Evolutionary conservation across 345 rosid genomes (phyloP), one percentile per base, ranked within the genome.

Genomic region (Pistacia atlantica): DNA sequence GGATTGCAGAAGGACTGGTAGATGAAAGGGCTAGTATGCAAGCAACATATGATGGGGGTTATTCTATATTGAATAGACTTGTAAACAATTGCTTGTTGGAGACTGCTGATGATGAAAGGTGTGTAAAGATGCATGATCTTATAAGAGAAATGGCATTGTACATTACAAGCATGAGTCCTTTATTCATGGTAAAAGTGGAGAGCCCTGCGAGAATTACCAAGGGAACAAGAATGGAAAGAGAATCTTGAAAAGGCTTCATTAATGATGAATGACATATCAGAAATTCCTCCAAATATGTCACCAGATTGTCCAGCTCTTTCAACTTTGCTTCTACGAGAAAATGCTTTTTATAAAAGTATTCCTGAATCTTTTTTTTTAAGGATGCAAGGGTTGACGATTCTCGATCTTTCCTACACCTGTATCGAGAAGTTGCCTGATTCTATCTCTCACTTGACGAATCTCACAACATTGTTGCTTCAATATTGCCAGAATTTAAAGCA

Each of bases 131-230:
- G 81, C 81, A 81, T 75, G 80, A 65, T 2, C 6, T 83, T 64
- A 37, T 77, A 2, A 79, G 80, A 66, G 82, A 78, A 67, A 70
- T 86, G 84, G 80, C 83, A 10, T 7, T 79, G 42, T 11, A 22
- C 37, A 75, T 72, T 0, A 70, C 58, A n/a, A 38, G 13, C 2
- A 58, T 8, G 2, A 73, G 33, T 3, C 71, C 65, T 28, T 74
- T 45, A 28, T 67, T 67, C 61, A 46, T 80, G 65, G 73, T 75
- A 4, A 56, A 68, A 49, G 67, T 46, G 49, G 63, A 1, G 2
- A 60, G 31, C n/a, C n/a, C n/a, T 78, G 65, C 56, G 10, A 52
- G 60, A 75, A n/a, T 16, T 72, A 6, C 72, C 72, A 0, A 33
- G 45, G 12, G 64, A 65, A 3, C 55, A 16, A 2, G 12, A 60